Conservation (phyloP, 768 basidiomycete genomes). For the Suillus sp. region DNA sequence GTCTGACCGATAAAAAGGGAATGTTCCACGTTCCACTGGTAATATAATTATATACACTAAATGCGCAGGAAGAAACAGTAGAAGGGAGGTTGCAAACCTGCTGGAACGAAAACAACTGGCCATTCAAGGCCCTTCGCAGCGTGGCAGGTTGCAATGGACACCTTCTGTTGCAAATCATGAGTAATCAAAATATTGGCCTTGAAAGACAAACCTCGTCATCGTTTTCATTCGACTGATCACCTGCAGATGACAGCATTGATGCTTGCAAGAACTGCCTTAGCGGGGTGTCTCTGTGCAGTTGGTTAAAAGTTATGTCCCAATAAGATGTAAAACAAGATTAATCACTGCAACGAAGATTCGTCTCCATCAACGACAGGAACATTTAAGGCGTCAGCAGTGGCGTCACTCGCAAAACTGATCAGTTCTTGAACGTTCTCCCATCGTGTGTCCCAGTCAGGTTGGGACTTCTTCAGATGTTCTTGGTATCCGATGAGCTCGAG, state of each 20-base stretch:
- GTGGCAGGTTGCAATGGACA: slow-evolving; percentile 85
- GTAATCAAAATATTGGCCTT: neutral
- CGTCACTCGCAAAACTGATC: slow-evolving; percentile 72
- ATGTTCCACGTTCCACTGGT: slow-evolving; percentile 70
- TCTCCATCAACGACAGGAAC: neutral
- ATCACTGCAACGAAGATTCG: slow-evolving; percentile 4
- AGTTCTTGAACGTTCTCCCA: slow-evolving; percentile 90
- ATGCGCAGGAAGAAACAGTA: neutral
- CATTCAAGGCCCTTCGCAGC: slow-evolving; percentile 91
- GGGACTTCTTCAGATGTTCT: slow-evolving; percentile 66
- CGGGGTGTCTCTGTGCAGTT: slow-evolving; percentile 48
- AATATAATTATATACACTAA: neutral
- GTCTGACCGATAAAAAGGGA: slow-evolving; percentile 73
- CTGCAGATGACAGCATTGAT: slow-evolving; percentile 82
- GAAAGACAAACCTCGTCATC: slow-evolving; percentile 42
- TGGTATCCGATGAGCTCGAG: slow-evolving; percentile 64
- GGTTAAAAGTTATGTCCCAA: neutral
- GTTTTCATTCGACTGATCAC: slow-evolving; percentile 60
- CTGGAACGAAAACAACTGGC: slow-evolving; percentile 84
- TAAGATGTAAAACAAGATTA: neutral
- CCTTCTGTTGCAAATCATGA: slow-evolving; percentile 52
- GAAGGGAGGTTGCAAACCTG: slow-evolving; percentile 43
- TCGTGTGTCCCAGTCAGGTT: slow-evolving; percentile 72
- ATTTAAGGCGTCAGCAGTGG: slow-evolving; percentile 36
- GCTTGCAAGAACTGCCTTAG: slow-evolving; percentile 74